Evolutionary conservation across 495 filamentous ascomycete genomes (phyloP), one percentile per base, ranked within the genome.

Genomic region (Penicillium pancosmium): DNA sequence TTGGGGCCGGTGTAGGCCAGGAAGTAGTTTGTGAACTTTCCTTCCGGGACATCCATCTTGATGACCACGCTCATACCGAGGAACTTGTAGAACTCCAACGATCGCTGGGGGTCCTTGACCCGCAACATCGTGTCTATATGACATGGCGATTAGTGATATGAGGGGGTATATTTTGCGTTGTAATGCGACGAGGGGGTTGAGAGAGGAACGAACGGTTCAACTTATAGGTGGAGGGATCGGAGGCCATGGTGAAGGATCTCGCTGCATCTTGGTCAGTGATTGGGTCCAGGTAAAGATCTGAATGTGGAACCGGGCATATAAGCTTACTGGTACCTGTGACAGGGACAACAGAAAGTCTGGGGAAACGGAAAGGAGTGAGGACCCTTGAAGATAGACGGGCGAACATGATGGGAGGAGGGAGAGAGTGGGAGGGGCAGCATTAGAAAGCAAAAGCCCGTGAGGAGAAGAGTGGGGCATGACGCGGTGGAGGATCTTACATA

Each of bases 71-170:
- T 91, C 80, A 98, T 85, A 64, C 94, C 94, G 15, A 98, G 89
- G 78, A 91, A 90, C 63, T 96, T 84, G 74, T 98, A 98, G 81
- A 91, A 98, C 64, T 94, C 90, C 76, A 97, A 87, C 19, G 91
- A 96, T 67, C 79, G 82, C 71, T 92, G 86, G 4, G 94, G 94
- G 73, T 98, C 92, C 75, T 97, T 98, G 70, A 97, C 91, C 73
- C 94, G 86, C 65, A 97, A 75, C 93, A 93, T 96, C 56, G 72
- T 69, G 54, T 80, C 77, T 76, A 55, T 62, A 57, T 60, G 57
- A 60, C 57, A 53, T 60, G 48, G 55, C 23, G 16, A 50, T 61
- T 50, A 65, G 38, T 59, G 16, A 56, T 15, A 52, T 23, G 16
- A 10, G 16, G n/a, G 18, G 57, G 41, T 57, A 13, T 46, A 60